Evolutionary conservation across 129 eudicot genomes (phyloP).

Genomic region (Rutidosis leptorrhynchoides): DNA sequence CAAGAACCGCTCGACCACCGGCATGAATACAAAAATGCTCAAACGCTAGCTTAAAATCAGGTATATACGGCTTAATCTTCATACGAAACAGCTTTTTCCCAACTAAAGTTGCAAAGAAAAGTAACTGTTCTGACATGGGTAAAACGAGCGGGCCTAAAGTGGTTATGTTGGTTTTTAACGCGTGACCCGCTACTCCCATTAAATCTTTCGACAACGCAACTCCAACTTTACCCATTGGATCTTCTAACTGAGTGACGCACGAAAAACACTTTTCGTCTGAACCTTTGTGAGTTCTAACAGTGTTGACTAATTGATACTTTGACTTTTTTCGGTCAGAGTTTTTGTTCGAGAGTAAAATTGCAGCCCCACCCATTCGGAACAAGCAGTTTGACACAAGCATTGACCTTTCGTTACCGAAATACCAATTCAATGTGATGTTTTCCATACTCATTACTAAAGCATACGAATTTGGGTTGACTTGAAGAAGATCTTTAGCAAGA

Average conservation of each 20-base stretch:
- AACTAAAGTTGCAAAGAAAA: slow-evolving; percentile 70
- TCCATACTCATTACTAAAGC: slow-evolving; percentile 83
- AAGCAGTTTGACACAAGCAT: slow-evolving; percentile 89
- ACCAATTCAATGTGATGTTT: slow-evolving; percentile 81
- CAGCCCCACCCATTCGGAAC: slow-evolving; percentile 92
- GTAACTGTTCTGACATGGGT: slow-evolving; percentile 86
- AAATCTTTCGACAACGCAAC: slow-evolving; percentile 75
- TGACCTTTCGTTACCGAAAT: slow-evolving; percentile 78
- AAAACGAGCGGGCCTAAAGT: slow-evolving; percentile 82
- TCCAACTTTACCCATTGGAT: slow-evolving; percentile 64
- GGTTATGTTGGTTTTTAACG: slow-evolving; percentile 78
- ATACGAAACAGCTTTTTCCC: slow-evolving; percentile 64
- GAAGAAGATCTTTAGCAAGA: slow-evolving; percentile 84
- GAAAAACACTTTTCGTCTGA: slow-evolving; percentile 78
- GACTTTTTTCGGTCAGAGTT: slow-evolving; percentile 53
- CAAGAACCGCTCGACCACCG: slow-evolving; percentile 87
- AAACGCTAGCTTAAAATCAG: slow-evolving; percentile 78
- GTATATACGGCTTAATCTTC: slow-evolving; percentile 90
- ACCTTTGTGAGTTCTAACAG: slow-evolving; percentile 86
- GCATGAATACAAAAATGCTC: slow-evolving; percentile 94
- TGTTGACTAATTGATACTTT: slow-evolving; percentile 71
- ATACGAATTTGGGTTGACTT: slow-evolving; percentile 70
- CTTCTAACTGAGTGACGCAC: slow-evolving; percentile 79
- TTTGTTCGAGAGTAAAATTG: slow-evolving; percentile 66
- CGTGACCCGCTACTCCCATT: slow-evolving; percentile 93